Base-by-base conservation (phyloP, 2,329 filamentous ascomycete species). In the Periconia sp. region DNA sequence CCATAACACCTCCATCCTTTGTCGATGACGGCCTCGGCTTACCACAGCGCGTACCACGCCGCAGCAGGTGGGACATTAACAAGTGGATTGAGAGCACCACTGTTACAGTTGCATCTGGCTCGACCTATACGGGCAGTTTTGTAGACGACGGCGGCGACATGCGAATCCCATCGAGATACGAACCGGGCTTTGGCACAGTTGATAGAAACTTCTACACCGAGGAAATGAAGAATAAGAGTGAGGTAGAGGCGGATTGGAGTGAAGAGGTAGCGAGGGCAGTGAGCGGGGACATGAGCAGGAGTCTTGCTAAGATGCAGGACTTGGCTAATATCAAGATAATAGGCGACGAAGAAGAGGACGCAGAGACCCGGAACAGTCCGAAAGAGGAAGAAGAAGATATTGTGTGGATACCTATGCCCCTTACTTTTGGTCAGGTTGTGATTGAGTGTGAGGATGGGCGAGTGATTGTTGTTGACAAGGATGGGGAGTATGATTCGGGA, bases 61-160 rank as follows among this genome's bases (percentile, higher is more conserved):
- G 29, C n/a, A 29, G 39, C 12, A 9, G 33, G 12, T 28, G 28
- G 12, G 41, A 52, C 15, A 41, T 55, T 13, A 15, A 48, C 9
- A 26, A 37, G 11, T 58, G 57, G 57, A 23, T 56, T 22, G 11
- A 43, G 7, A 17, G 8, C n/a, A 17, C 39, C 18, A n/a, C 22
- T 7, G 22, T 16, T n/a, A 42, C 52, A 13, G 22, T 42, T 3
- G 24, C 36, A 9, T 29, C 36, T 4, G 17, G 19, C n/a, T 57
- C 57, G 7, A 24, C 36, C 2, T 62, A 61, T 34, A 58, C 55
- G 4, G 51, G 54, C 13, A 65, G 61, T 42, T 65, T 50, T 33
- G 18, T 66, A 22, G 65, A 68, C 41, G 63, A 66, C 32, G 54
- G 58, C 16, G 52, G 48, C n/a, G 59, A 66, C 36, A 48, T 61